Base-by-base conservation (phyloP, 345 rosid species). In the Eucalyptus microcorys region DNA sequence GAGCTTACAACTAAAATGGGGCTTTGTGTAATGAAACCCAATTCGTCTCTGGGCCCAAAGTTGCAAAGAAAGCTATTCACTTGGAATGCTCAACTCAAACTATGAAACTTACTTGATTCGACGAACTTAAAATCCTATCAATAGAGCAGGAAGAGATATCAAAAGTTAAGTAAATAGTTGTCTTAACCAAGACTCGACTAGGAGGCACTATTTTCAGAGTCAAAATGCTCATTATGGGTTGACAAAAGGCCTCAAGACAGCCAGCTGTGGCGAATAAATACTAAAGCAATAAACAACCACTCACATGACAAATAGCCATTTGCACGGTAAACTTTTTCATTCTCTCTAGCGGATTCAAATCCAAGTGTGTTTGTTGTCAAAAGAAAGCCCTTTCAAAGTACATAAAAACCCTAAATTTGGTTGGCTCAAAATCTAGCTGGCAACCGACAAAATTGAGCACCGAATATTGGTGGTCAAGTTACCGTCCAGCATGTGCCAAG, bases 71-170 rank as follows among this genome's bases (percentile, higher is more conserved):
- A 16, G 34, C 2, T 32, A 8, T 7, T 1, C 79, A 15, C 5
- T 32, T 32, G 22, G 10, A 15, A 32, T 13, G 68, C 68, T 15
- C 79, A n/a, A 16, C 5, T 16, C 79, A 32, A 66, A 66, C 8
- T 7, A 66, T 14, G 8, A n/a, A 66, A n/a, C 15, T 15, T n/a
- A 7, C 21, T n/a, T 2, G 40, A 66, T 32, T n/a, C 1, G 0
- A 66, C 3, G 1, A 32, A 32, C 79, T 66, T 8, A 3, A 8
- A 66, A 66, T 66, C 21, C 22, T 66, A 66, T 66, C 22, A n/a
- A 15, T 66, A 66, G 27, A 59, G 34, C 68, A 30, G 3, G 32
- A 61, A 30, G 21, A 52, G 11, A 61, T 30, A 30, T 30, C 32
- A 61, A 61, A 61, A 61, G 16, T 61, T 0, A 61, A 30, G 16